These are phyloP conservation scores for Salix exigua DNA, from an alignment of 345 rosid genomes.

Conservation along the genomic window DNA sequence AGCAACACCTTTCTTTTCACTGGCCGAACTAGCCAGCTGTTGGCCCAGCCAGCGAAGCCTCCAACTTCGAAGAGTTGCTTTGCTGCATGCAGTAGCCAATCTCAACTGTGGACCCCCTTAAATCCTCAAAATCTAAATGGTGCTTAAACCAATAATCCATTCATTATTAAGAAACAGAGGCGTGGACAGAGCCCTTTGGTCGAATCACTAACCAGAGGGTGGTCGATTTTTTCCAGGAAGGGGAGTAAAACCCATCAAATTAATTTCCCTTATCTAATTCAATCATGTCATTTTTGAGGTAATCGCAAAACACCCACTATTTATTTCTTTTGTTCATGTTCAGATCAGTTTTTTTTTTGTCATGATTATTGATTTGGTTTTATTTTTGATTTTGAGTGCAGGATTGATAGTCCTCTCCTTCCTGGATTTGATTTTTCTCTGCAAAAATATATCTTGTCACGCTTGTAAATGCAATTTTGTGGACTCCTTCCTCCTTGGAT, in stretches of 20 bases:
- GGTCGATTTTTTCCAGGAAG: constrained; percentile 21
- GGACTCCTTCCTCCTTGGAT: constrained; percentile 49
- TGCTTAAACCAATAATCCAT: too few relatives aligned
- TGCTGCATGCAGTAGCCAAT: too few relatives aligned
- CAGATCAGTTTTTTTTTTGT: background rate
- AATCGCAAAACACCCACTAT: background rate
- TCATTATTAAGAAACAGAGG: background rate
- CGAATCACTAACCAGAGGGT: constrained; percentile 18
- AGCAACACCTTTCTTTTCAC: too few relatives aligned
- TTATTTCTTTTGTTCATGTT: background rate
- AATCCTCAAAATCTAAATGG: too few relatives aligned
- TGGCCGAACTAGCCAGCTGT: too few relatives aligned
- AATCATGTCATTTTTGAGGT: constrained; percentile 55
- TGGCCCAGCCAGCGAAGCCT: too few relatives aligned
- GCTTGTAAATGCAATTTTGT: constrained; percentile 51
- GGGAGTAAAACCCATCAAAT: background rate
- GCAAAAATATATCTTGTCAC: constrained; percentile 22
- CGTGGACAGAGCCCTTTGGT: constrained; percentile 20
- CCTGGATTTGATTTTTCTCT: constrained; percentile 40
- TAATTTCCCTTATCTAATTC: constrained; percentile 3
- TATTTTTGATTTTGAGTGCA: constrained; percentile 5
- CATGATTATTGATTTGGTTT: background rate
- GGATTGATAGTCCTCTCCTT: constrained; percentile 32
- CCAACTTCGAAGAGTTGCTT: too few relatives aligned
- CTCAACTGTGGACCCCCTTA: too few relatives aligned